Evolutionary conservation across 2,329 filamentous ascomycete genomes (phyloP), one percentile per base, ranked within the genome.

Genomic region (Neocatenulostroma microsporum): DNA sequence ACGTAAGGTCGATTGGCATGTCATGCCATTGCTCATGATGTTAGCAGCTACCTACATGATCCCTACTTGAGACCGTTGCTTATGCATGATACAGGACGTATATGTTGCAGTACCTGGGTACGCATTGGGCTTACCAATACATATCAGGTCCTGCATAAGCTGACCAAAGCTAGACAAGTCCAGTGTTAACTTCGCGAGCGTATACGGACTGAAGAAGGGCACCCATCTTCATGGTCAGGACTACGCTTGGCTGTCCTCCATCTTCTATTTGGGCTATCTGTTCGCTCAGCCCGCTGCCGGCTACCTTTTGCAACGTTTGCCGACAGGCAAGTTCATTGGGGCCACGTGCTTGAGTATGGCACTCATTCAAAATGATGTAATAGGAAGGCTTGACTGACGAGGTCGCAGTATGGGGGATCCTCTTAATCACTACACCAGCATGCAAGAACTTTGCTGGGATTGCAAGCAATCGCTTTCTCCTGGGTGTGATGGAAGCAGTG

Each of bases 401-500:
- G n/a, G n/a, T n/a, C n/a, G n/a, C n/a, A n/a, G 19, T 21, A 8
- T 62, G 57, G 58, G 58, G 58, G 5, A 45, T 61, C 11, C 51
- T 62, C n/a, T 46, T 61, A 5, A 57, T 61, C 43, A 60, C 57
- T 1, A 62, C 55, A 12, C 56, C 61, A 3, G 59, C 57, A 26
- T 62, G 60, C 34, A 42, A 45, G 15, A 59, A 69, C 2, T 74
- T 75, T 24, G 72, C 74, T 1, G 63, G 74, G 0, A 73, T 74
- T 28, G 73, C 72, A 0, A 47, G 73, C 3, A 54, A 73, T 2
- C 69, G 71, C 0, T 47, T 40, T 24, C 73, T 68, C 0, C 77
- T 80, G 23, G 76, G 76, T 2, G 63, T 75, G 41, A 74, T 74
- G 42, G 63, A 66, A 29, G 73, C 71, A 12, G 61, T 65, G 1